Evolutionary conservation across 2,329 filamentous ascomycete species (phyloP).

Genomic region (Exophiala phaeomuriformis): DNA sequence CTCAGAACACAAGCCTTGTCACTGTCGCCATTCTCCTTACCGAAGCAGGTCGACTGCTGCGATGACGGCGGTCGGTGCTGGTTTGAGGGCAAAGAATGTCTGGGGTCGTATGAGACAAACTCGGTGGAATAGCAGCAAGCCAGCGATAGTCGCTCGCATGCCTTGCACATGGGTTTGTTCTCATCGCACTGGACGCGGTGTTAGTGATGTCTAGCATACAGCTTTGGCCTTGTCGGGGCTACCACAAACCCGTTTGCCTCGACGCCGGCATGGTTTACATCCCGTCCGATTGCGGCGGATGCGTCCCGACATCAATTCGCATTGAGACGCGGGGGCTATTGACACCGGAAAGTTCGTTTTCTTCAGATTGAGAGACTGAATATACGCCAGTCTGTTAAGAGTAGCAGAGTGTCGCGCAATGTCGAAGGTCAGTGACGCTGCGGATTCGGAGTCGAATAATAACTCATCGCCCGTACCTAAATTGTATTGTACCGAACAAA

Average conservation of each 20-base stretch:
- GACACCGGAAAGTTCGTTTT: not conserved
- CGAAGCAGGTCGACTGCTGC: not conserved
- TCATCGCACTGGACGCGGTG: slow-evolving; percentile 7
- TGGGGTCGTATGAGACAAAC: not conserved
- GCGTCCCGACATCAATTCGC: not conserved
- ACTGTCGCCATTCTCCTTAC: not conserved
- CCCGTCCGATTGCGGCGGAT: not conserved
- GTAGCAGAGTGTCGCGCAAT: too few relatives aligned
- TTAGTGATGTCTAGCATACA: not conserved
- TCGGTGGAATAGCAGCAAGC: slow-evolving; percentile 3
- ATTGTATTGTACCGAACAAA: too few relatives aligned
- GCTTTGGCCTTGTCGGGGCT: not conserved
- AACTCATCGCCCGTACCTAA: too few relatives aligned
- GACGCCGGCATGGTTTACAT: not conserved
- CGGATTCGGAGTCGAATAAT: too few relatives aligned
- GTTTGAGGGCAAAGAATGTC: not conserved
- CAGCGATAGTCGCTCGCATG: slow-evolving; percentile 5
- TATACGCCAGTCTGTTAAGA: too few relatives aligned
- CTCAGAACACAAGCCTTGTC: too few relatives aligned
- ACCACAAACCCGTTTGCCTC: not conserved
- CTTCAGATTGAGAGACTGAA: too few relatives aligned
- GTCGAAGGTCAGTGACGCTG: too few relatives aligned
- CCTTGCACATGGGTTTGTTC: slow-evolving; percentile 2
- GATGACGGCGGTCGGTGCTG: too few relatives aligned
- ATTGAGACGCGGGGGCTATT: not conserved